These are phyloP conservation scores for Xylaria telfairii DNA, from an alignment of 495 filamentous ascomycete genomes.

Conservation along the genomic window DNA sequence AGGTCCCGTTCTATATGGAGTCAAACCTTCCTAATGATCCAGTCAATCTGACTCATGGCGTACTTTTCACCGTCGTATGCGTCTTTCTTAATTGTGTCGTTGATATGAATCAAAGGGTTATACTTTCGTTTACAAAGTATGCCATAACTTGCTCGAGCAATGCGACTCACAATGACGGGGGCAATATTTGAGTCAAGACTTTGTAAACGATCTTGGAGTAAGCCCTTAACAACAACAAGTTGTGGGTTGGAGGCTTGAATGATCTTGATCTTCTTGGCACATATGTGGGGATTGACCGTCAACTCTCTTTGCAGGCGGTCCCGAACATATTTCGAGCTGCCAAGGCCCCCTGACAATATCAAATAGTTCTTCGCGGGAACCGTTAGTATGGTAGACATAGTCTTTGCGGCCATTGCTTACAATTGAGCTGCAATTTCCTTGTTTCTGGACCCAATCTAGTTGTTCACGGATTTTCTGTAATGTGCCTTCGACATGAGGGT, in stretches of 20 bases:
- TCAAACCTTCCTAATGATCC: slow-evolving; percentile 59
- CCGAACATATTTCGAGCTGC: slow-evolving; percentile 67
- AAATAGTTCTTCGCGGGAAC: slow-evolving; percentile 52
- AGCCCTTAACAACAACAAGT: slow-evolving; percentile 62
- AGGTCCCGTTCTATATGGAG: not conserved
- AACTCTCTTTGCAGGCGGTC: slow-evolving; percentile 51
- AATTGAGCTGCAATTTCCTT: slow-evolving; percentile 54
- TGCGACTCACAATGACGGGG: slow-evolving; percentile 53
- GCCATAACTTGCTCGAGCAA: slow-evolving; percentile 64
- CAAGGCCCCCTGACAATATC: slow-evolving; percentile 68
- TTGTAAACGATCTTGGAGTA: slow-evolving; percentile 62
- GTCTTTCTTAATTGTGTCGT: slow-evolving; percentile 50
- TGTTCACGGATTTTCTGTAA: slow-evolving; percentile 59
- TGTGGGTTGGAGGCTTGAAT: slow-evolving; percentile 62
- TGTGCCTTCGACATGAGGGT: slow-evolving; percentile 61
- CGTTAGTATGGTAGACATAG: not conserved
- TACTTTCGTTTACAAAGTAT: slow-evolving; percentile 57
- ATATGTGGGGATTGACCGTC: slow-evolving; percentile 40
- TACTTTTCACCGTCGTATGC: slow-evolving; percentile 52
- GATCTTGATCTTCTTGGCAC: slow-evolving; percentile 51
- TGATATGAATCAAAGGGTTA: slow-evolving; percentile 50
- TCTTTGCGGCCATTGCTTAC: slow-evolving; percentile 37
- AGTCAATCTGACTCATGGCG: slow-evolving; percentile 60
- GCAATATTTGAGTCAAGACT: slow-evolving; percentile 46
- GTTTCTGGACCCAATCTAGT: slow-evolving; percentile 55